Evolutionary conservation across 148 eudicot species (phyloP).

Genomic region (Dysphania ambrosioides): DNA sequence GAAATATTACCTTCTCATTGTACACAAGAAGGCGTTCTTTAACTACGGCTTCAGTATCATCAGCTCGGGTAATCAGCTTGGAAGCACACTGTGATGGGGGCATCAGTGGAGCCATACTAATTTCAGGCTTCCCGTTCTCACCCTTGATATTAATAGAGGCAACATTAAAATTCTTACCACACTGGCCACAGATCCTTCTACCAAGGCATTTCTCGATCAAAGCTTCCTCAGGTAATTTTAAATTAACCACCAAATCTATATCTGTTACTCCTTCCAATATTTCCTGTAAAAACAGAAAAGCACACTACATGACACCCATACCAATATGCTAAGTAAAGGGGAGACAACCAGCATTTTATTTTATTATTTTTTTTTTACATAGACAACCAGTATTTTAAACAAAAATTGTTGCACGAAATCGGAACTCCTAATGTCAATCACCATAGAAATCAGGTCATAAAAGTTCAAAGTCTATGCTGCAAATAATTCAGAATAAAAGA

Average conservation of each 20-base stretch:
- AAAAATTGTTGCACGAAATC: neutral
- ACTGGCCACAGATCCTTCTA: slow-evolving; percentile 79
- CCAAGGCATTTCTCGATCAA: slow-evolving; percentile 95
- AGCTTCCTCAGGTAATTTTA: slow-evolving; percentile 81
- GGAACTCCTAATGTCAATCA: neutral
- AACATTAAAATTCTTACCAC: slow-evolving; percentile 86
- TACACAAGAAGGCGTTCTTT: slow-evolving; percentile 80
- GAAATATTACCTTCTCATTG: slow-evolving; percentile 64
- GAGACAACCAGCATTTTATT: too few relatives aligned
- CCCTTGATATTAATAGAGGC: slow-evolving; percentile 71
- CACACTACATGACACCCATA: neutral
- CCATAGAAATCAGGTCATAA: neutral
- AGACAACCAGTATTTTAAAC: too few relatives aligned
- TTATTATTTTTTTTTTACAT: too few relatives aligned
- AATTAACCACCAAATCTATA: slow-evolving; percentile 90
- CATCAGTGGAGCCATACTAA: slow-evolving; percentile 80
- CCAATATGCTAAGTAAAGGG: neutral
- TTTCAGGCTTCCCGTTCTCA: slow-evolving; percentile 72
- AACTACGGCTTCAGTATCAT: slow-evolving; percentile 83
- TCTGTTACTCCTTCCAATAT: slow-evolving; percentile 91
- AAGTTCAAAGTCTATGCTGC: neutral
- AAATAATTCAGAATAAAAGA: too few relatives aligned
- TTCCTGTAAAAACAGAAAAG: slow-evolving; percentile 53
- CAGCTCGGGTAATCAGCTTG: slow-evolving; percentile 87
- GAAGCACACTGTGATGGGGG: slow-evolving; percentile 80